Evolutionary conservation across 805 yeast genomes (phyloP).

Genomic region (Nakazawaea siamensis): DNA sequence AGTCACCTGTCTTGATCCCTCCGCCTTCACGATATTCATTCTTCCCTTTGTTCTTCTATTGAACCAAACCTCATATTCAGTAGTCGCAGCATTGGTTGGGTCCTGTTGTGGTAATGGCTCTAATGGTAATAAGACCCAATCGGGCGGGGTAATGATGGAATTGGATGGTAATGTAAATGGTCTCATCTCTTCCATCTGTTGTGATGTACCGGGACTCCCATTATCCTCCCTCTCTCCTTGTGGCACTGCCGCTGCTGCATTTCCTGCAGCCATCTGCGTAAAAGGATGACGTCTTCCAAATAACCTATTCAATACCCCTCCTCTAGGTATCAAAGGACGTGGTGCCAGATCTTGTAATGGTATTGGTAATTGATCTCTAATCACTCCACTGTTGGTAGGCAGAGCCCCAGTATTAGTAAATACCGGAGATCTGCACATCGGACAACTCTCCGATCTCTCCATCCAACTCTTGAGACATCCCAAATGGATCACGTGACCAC

Average conservation of each 20-base stretch:
- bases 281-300: neutral
- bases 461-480: conserved; percentile 92
- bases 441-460: conserved; percentile 88
- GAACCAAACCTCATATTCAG: conserved; percentile 13
- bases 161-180: conserved; percentile 12
- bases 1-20: neutral
- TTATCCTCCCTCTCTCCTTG: neutral
- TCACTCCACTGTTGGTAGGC: neutral
- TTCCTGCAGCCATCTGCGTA: too few relatives aligned
- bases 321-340: neutral
- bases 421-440: conserved; percentile 77
- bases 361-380: neutral
- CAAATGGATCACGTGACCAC: conserved; percentile 84
- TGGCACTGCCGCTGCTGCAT: neutral
- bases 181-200: too few relatives aligned
- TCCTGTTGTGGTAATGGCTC: conserved; percentile 1
- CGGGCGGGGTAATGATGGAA: conserved; percentile 21
- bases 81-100: conserved; percentile 1
- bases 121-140: conserved; percentile 21
- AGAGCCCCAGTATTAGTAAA: conserved; percentile 16
- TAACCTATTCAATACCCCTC: neutral
- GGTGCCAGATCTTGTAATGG: neutral
- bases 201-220: neutral
- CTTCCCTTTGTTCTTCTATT: conserved; percentile 11
- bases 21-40: conserved; percentile 5